A percentile compares a stretch with the other conserved stretches of the same genome.
phyloP scores from a whole-genome alignment of 208 protist genomes.

The Porcisia deanei region DNA sequence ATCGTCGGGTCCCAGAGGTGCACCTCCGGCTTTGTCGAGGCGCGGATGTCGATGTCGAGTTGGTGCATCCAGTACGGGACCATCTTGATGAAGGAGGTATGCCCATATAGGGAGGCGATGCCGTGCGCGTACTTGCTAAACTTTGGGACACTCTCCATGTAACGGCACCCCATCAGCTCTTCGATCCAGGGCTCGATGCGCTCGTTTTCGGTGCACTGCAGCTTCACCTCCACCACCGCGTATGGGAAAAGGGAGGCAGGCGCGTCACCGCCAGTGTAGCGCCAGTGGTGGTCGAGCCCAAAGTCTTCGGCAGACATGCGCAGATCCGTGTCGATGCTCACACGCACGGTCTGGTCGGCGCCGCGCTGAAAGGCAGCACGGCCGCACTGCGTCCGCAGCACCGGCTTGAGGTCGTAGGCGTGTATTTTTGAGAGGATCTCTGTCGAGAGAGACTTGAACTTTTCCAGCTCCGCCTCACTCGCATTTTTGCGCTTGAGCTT shows the following conservation, averaged over 20 bases:
- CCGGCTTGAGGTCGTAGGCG: constrained; percentile 86
- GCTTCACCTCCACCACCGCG: constrained; percentile 88
- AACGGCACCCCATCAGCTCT: constrained; percentile 87
- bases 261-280: constrained; percentile 72
- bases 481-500: constrained; percentile 80
- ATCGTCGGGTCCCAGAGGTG: constrained; percentile 82
- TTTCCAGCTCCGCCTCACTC: constrained; percentile 58
- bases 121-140: constrained; percentile 92
- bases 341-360: constrained; percentile 80
- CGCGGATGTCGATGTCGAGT: constrained; percentile 87
- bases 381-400: constrained; percentile 81
- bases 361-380: constrained; percentile 89
- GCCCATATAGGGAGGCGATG: constrained; percentile 86
- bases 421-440: constrained; percentile 86
- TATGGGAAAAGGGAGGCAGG: constrained; percentile 82
- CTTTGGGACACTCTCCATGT: constrained; percentile 90
- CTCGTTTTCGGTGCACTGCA: constrained; percentile 90
- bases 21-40: constrained; percentile 84
- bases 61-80: constrained; percentile 92
- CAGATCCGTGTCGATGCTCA: constrained; percentile 89
- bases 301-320: constrained; percentile 84
- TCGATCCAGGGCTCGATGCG: constrained; percentile 89
- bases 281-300: constrained; percentile 85
- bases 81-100: constrained; percentile 87
- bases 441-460: constrained; percentile 83